Evolutionary conservation across 495 filamentous ascomycete species (phyloP).

Genomic region (Penicillium lividum): DNA sequence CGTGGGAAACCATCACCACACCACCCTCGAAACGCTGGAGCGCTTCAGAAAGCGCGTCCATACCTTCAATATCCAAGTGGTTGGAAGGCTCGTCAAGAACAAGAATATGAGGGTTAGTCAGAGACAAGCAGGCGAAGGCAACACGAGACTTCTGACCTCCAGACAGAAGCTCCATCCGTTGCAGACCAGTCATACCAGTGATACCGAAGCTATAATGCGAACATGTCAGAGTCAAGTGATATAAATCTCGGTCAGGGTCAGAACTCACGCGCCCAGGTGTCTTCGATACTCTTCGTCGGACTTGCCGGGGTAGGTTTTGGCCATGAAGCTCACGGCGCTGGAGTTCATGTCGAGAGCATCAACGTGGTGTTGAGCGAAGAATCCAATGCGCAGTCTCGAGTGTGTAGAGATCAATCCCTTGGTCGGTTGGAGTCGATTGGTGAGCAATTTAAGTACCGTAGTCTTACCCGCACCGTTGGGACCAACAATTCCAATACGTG

Average conservation of each 20-base stretch:
- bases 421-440: slow-evolving; percentile 76
- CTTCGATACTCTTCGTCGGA: slow-evolving; percentile 96
- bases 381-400: slow-evolving; percentile 84
- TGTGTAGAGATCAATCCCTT: slow-evolving; percentile 83
- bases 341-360: slow-evolving; percentile 89
- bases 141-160: slow-evolving; percentile 99
- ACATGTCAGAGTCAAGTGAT: slow-evolving; percentile 4
- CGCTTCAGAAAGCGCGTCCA: slow-evolving; percentile 89
- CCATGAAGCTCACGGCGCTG: slow-evolving; percentile 92
- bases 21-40: slow-evolving; percentile 87
- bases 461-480: slow-evolving; percentile 99
- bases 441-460: slow-evolving; percentile 91
- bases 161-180: slow-evolving; percentile 92
- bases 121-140: slow-evolving; percentile 89
- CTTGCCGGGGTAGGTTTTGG: slow-evolving; percentile 84
- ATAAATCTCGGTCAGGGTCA: neutral
- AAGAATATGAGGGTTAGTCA: slow-evolving; percentile 93
- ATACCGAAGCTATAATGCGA: slow-evolving; percentile 73
- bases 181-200: slow-evolving; percentile 93
- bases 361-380: slow-evolving; percentile 99
- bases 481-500: slow-evolving; percentile 95
- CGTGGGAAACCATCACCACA: slow-evolving; percentile 98
- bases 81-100: slow-evolving; percentile 99
- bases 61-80: slow-evolving; percentile 98
- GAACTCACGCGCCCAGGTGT: slow-evolving; percentile 76